These are phyloP conservation scores for Dryas alaskensis DNA, from an alignment of 306 rosid species.

Conservation along the genomic window DNA sequence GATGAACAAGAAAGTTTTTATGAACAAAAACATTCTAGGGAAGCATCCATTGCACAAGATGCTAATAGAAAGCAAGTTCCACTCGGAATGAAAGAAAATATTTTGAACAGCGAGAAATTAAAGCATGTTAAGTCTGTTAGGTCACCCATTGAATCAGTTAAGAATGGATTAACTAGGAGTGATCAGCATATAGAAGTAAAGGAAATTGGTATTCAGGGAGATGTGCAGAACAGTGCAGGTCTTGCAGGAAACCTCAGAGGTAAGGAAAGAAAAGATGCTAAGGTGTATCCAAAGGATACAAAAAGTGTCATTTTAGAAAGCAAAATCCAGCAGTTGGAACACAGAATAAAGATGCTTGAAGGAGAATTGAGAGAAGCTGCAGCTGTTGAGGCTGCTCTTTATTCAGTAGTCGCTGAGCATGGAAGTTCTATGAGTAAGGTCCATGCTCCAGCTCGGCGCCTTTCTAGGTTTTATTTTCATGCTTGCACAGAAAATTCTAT, in stretches of 20 bases:
- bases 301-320: slow-evolving; percentile 55
- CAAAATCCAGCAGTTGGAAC: slow-evolving; percentile 67
- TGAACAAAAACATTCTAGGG: slow-evolving; percentile 35
- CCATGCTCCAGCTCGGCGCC: slow-evolving; percentile 97
- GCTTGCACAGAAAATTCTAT: slow-evolving; percentile 61
- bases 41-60: slow-evolving; percentile 29
- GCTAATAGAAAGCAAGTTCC: slow-evolving; percentile 33
- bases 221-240: slow-evolving; percentile 43
- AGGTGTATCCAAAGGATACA: slow-evolving; percentile 69
- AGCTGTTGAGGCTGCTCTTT: slow-evolving; percentile 82
- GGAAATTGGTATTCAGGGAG: slow-evolving; percentile 47
- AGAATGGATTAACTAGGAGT: slow-evolving; percentile 40
- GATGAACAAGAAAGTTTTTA: slow-evolving; percentile 31
- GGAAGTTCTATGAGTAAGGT: slow-evolving; percentile 97
- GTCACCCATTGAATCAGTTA: slow-evolving; percentile 54
- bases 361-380: slow-evolving; percentile 97
- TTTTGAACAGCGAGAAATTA: slow-evolving; percentile 46
- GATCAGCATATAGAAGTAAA: slow-evolving; percentile 43
- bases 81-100: slow-evolving; percentile 35
- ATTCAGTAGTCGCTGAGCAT: slow-evolving; percentile 93
- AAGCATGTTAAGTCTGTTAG: slow-evolving; percentile 84
- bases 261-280: slow-evolving; percentile 62
- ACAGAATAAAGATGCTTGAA: slow-evolving; percentile 81
- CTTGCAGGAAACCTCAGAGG: slow-evolving; percentile 42
- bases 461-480: slow-evolving; percentile 87